Percentiles rank a stretch among this genome's conserved stretches.
These are phyloP conservation scores for Astrothelium macrocarpum DNA, from an alignment of 495 filamentous ascomycete genomes.

Conservation along the genomic window DNA sequence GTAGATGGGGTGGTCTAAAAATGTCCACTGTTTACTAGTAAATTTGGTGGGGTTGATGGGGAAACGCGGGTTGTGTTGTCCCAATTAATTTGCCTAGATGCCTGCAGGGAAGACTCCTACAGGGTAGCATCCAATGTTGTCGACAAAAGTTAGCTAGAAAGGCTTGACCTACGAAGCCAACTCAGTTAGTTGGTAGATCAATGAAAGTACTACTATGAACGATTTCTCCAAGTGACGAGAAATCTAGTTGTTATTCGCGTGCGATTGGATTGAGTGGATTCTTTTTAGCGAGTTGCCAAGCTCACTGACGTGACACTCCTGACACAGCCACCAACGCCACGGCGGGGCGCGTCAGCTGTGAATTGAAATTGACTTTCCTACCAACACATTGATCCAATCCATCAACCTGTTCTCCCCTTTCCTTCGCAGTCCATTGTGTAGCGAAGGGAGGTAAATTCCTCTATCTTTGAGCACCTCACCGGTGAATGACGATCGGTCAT, in stretches of 20 bases:
- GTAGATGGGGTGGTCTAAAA: background rate
- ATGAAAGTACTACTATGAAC: too few species aligned
- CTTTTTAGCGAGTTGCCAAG: too few species aligned
- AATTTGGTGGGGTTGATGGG: background rate
- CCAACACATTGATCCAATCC: background rate
- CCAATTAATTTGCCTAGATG: too few species aligned
- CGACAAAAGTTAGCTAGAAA: too few species aligned
- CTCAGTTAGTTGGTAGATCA: too few species aligned
- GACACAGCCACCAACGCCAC: conserved; percentile 4
- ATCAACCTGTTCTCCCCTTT: background rate
- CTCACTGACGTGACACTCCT: background rate
- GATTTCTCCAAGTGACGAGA: too few species aligned
- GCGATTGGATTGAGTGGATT: too few species aligned
- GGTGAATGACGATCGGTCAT: conserved; percentile 30
- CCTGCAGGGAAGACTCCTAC: too few species aligned
- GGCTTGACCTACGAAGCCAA: too few species aligned
- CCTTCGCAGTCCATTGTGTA: background rate
- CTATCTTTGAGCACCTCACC: background rate
- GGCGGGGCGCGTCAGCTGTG: conserved; percentile 3
- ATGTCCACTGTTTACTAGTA: background rate
- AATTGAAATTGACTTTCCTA: background rate
- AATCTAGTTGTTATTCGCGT: too few species aligned
- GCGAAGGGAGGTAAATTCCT: background rate
- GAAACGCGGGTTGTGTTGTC: too few species aligned
- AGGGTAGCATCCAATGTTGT: too few species aligned